Base-by-base conservation (phyloP, 2,329 filamentous ascomycete genomes). In the Calonectria pseudoreteaudii region DNA sequence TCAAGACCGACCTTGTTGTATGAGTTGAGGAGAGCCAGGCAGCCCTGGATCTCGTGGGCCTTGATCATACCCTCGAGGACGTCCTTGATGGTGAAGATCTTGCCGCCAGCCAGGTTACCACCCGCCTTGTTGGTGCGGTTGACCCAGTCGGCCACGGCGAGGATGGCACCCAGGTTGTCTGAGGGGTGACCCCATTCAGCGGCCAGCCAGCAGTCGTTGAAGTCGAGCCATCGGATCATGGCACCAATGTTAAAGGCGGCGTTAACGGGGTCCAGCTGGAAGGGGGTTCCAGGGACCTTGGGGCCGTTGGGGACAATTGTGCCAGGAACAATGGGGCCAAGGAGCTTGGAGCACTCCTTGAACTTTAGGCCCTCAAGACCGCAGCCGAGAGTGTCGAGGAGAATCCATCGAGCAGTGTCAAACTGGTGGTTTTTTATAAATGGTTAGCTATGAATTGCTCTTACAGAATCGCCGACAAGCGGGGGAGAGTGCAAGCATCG, bases 171-270 rank as follows among this genome's bases (percentile, higher is more conserved):
- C 80, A 99, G 87, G 90, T 99, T 99, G 89, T 99, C 97, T 6
- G 96, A 98, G 75, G 97, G 97, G 86, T 99, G 97, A 73, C 97
- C 97, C 97, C 97, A 99, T 88, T 99, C 97, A 71, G 97, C 97
- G 56, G 96, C 97, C 77, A 98, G 90, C 97, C 96, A 99, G 92
- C 97, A 98, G 91, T 99, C 97, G 86, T 99, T 99, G 91, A 98
- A 99, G 89, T 99, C 97, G 82, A 99, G 92, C 97, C 97, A 99
- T 84, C 97, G 92, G 88, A 99, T 98, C 93, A 98, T 98, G 82
- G 97, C 94, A 81, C 97, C 97, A 81, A 99, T 98, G 90, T 98
- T 98, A 92, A 99, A 98, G 77, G 97, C 97, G 76, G 94, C 97
- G 82, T 96, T 96, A 84, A 98, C 93, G 49, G 97, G 97, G 85